Base-by-base conservation (phyloP, 306 rosid genomes). In the Prunus mongolica region DNA sequence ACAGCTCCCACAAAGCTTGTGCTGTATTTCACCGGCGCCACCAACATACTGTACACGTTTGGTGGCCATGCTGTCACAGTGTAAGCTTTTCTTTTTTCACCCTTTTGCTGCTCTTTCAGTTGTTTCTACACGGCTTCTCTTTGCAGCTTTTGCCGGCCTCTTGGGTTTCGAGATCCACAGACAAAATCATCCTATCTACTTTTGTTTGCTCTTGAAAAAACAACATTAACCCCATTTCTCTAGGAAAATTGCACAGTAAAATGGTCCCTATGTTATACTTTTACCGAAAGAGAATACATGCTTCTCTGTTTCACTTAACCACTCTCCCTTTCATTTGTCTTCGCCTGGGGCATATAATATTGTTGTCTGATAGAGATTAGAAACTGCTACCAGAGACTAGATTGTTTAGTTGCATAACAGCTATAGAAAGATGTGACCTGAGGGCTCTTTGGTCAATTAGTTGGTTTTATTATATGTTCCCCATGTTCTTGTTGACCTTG, bases 1-100 rank as follows among this genome's bases (percentile, higher is more conserved):
- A 67, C 96, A 0, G 99, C 88, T 60, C 97, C 99, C 45, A 60
- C 73, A 6, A 92, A 92, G 79, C 79, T 89, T 20, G 99, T 95
- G 63, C 88, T 95, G 52, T 95, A 95, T 72, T 95, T 95, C 91
- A 95, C 99, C 44, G 99, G 99, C 64, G 99, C 99, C 75, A 95
- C 99, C 60, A 92, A 95, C 62, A 95, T 95, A 55, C 89, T 95
- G 18, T 95, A 95, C 92, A 95, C 99, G 24, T 95, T 95, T 80
- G 99, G 99, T 79, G 99, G 99, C 67, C 99, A 95, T 78, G 99
- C 99, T 62, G 96, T 95, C 13, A 95, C 99, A 54, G 99, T 95
- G 99, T 95, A 83, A 80, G 90, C 57, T 20, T 54, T 44, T 77
- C 3, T 50, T 44, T 24, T 44, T 45, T 67, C 0, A 6, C 44